phyloP scores from a whole-genome alignment of 1,284 basidiomycete species.

The Tetrapyrgos nigripes region DNA sequence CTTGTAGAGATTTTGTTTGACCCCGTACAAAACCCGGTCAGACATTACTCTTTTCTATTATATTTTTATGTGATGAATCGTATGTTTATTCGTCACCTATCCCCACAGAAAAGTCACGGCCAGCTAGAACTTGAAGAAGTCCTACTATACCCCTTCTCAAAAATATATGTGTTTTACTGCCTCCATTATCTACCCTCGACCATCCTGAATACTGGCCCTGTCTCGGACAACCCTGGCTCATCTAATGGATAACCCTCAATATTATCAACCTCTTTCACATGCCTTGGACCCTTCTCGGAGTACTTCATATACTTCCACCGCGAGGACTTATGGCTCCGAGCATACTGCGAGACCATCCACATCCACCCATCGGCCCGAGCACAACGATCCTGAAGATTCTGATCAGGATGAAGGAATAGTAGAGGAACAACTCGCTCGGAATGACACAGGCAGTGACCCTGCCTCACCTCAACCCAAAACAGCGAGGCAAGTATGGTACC shows the following conservation, averaged over 20 bases:
- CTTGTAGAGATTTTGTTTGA: background rate
- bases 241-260: slow-evolving; percentile 75
- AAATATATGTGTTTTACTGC: background rate
- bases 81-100: slow-evolving; percentile 19
- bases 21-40: background rate
- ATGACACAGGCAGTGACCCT: slow-evolving; percentile 37
- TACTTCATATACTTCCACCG: slow-evolving; percentile 38
- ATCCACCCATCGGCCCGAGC: slow-evolving; percentile 47
- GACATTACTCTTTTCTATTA: background rate
- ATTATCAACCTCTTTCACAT: slow-evolving; percentile 81
- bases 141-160: background rate
- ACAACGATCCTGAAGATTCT: slow-evolving; percentile 62
- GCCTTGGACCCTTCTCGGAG: slow-evolving; percentile 64
- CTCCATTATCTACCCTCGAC: background rate
- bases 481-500: background rate
- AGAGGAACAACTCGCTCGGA: slow-evolving; percentile 65
- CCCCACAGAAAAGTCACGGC: slow-evolving; percentile 19
- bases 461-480: slow-evolving; percentile 30
- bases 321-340: slow-evolving; percentile 33
- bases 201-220: background rate
- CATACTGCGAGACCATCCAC: slow-evolving; percentile 15
- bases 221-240: slow-evolving; percentile 1
- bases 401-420: slow-evolving; percentile 70
- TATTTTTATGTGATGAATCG: slow-evolving; percentile 11
- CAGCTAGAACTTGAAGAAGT: slow-evolving; percentile 2